Conservation (phyloP, 352 stramenopile genomes). For the Globisporangium okanoganense region DNA sequence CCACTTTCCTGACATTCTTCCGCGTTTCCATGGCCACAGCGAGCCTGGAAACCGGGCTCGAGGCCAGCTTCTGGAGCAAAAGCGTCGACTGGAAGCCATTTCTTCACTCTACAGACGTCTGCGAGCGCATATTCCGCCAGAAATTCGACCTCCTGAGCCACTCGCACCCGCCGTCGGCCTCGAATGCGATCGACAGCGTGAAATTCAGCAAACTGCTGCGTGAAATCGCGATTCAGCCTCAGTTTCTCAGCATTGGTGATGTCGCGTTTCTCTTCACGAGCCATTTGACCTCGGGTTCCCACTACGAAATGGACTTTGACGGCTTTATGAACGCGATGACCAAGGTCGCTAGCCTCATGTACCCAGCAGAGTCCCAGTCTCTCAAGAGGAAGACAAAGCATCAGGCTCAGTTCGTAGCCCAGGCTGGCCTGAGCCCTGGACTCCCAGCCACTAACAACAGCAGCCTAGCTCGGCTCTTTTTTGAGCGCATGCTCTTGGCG, state of each 20-base stretch:
- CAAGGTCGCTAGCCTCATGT: slow-evolving; percentile 34
- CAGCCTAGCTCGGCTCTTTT: slow-evolving; percentile 31
- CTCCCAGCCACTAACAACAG: not conserved
- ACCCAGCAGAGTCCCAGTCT: not conserved
- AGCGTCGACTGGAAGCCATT: slow-evolving; percentile 43
- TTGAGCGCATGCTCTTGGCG: slow-evolving; percentile 40
- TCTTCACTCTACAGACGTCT: slow-evolving; percentile 28
- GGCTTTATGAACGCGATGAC: slow-evolving; percentile 43
- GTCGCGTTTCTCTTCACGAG: slow-evolving; percentile 58
- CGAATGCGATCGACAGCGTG: slow-evolving; percentile 50
- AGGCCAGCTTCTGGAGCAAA: slow-evolving; percentile 55
- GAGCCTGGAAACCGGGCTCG: slow-evolving; percentile 32
- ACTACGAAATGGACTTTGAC: slow-evolving; percentile 58
- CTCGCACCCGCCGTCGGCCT: slow-evolving; percentile 36
- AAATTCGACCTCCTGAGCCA: slow-evolving; percentile 45
- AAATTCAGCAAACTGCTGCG: slow-evolving; percentile 79
- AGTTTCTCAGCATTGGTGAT: slow-evolving; percentile 50
- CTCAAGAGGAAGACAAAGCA: not conserved
- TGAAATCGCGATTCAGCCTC: slow-evolving; percentile 49
- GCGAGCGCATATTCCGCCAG: slow-evolving; percentile 26
- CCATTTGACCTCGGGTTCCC: slow-evolving; percentile 29
- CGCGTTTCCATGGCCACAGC: slow-evolving; percentile 27
- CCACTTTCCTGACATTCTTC: slow-evolving; percentile 24
- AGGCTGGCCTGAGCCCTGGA: slow-evolving; percentile 25
- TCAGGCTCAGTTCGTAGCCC: not conserved